Conservation (phyloP, 2,329 filamentous ascomycete species). For the Botryotinia narcissicola region DNA sequence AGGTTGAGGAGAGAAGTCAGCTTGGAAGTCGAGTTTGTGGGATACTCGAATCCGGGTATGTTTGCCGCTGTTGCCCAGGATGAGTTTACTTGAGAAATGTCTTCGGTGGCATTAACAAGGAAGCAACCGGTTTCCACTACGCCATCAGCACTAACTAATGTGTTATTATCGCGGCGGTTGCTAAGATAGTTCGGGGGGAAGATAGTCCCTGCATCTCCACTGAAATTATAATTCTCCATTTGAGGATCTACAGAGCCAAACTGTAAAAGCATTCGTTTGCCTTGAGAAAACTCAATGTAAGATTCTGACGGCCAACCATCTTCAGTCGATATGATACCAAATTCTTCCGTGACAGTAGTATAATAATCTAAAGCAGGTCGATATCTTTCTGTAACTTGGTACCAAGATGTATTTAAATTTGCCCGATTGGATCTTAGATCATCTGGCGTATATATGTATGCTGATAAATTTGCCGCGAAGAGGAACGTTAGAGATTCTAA, state of each 20-base stretch:
- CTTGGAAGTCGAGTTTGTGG: slow-evolving; percentile 34
- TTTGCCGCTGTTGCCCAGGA: slow-evolving; percentile 49
- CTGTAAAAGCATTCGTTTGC: slow-evolving; percentile 53
- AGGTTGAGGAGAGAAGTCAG: slow-evolving; percentile 39
- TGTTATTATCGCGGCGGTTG: slow-evolving; percentile 33
- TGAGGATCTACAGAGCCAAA: slow-evolving; percentile 58
- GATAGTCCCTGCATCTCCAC: slow-evolving; percentile 48
- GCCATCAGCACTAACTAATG: slow-evolving; percentile 42
- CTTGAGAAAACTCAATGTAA: slow-evolving; percentile 53
- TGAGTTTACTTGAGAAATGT: slow-evolving; percentile 47
- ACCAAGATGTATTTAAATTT: slow-evolving; percentile 60
- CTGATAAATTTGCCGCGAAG: slow-evolving; percentile 47
- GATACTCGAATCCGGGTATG: slow-evolving; percentile 36
- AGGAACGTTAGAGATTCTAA: slow-evolving; percentile 47
- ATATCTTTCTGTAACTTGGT: slow-evolving; percentile 42
- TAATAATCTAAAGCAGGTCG: slow-evolving; percentile 54
- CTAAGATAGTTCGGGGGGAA: slow-evolving; percentile 50
- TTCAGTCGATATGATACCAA: slow-evolving; percentile 45
- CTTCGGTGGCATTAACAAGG: slow-evolving; percentile 44
- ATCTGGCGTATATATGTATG: slow-evolving; percentile 53
- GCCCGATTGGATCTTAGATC: slow-evolving; percentile 50
- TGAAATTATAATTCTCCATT: slow-evolving; percentile 54
- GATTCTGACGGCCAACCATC: slow-evolving; percentile 64
- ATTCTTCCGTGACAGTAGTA: slow-evolving; percentile 34
- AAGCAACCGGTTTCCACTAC: slow-evolving; percentile 53